Evolutionary conservation across 441 rosid species (phyloP), one percentile per base, ranked within the genome.

Genomic region (Aleurites moluccanus): DNA sequence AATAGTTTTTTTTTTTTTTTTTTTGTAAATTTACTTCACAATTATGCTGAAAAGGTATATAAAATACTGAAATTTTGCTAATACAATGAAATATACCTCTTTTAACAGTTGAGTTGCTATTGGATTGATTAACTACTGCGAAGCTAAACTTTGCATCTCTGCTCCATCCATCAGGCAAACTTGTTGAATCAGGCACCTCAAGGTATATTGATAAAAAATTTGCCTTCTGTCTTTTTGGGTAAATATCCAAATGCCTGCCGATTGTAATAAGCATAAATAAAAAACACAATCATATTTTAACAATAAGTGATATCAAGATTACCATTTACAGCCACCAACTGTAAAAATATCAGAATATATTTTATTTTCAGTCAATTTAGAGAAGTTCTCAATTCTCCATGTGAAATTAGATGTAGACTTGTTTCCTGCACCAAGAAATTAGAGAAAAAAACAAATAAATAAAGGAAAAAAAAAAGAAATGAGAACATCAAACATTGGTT

Each of bases 181-280:
- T 57, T 11, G 64, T 21, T 33, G 64, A 3, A 35, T 69, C 73
- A n/a, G 73, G 49, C 35, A 35, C 73, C 20, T 35, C 52, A 4
- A 69, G 18, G 16, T 55, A 69, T n/a, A 69, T 69, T 33, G 73
- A 69, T 35, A 69, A 38, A 38, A 20, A n/a, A 69, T 69, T 63
- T 10, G 21, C 45, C 2, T 55, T 38, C 62, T 21, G 38, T 56
- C 73, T 64, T 55, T 56, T 70, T 11, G 73, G 73, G 49, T 21
- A 35, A 21, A 70, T 6, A 53, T 38, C 50, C 50, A 70, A n/a
- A 38, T 52, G 64, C 73, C 73, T 70, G 30, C 4, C 33, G 7
- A 44, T 10, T 45, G 38, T 35, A 35, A 35, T 35, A 35, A 35
- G 13, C 28, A 13, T 4, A 35, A 5, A 35, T 45, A 2, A 45